Conservation (phyloP, 345 rosid genomes). For the Brassica incana region DNA sequence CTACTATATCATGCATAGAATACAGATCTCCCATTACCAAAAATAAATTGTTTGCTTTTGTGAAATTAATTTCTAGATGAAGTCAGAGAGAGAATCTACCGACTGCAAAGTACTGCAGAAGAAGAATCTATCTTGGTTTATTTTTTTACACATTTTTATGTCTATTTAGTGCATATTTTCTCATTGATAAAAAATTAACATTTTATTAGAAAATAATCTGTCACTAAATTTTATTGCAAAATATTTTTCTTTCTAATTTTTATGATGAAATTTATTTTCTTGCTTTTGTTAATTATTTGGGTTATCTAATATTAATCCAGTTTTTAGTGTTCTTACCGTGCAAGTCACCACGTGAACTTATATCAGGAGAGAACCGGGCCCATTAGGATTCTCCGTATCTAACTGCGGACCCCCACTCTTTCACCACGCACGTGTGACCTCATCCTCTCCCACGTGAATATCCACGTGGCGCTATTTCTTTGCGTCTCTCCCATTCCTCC, state of each 20-base stretch:
- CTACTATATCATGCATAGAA: constrained; percentile 3
- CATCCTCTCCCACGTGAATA: constrained; percentile 49
- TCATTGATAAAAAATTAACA: neutral
- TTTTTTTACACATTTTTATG: neutral
- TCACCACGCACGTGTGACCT: constrained; percentile 50
- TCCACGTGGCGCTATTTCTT: constrained; percentile 43
- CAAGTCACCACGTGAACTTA: constrained; percentile 64
- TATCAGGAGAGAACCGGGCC: constrained; percentile 50
- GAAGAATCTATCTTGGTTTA: constrained; percentile 31
- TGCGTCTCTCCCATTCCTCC: constrained; percentile 3
- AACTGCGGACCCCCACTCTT: constrained; percentile 17
- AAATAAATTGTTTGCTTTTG: neutral
- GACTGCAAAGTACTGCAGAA: constrained; percentile 32
- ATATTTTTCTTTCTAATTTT: neutral
- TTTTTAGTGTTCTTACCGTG: constrained; percentile 18
- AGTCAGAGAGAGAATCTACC: constrained; percentile 29
- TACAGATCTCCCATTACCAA: constrained; percentile 7
- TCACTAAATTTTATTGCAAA: neutral
- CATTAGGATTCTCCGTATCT: constrained; percentile 78
- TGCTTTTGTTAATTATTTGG: neutral
- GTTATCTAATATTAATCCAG: constrained; percentile 5
- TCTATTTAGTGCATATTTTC: neutral
- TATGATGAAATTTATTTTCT: neutral
- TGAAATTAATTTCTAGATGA: neutral
- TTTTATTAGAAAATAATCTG: neutral